Evolutionary conservation across 345 rosid species (phyloP), one percentile per base, ranked within the genome.

Genomic region (Excoecaria cochinchinensis): DNA sequence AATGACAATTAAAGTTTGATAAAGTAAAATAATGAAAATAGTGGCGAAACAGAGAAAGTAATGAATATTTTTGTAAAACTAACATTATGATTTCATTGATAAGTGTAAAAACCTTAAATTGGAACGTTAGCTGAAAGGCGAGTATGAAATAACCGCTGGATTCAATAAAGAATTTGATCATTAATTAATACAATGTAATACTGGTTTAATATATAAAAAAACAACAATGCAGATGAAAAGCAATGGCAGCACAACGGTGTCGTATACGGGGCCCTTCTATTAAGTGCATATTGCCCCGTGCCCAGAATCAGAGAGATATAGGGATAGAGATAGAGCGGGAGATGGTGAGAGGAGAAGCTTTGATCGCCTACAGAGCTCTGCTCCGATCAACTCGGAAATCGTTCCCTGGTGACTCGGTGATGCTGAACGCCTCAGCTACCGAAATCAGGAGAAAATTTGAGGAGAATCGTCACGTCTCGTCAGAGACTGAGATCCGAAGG

Each of bases 391-490:
- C 96, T 0, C 79, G 89, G 70, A 93, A 86, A 80, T 84, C 99
- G 0, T 95, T 93, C 75, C 83, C 88, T 15, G 96, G 94, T 14
- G 98, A 95, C 84, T 6, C 85, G 4, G 39, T 83, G 85, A 93
- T 93, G 98, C 81, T 91, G 36, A 85, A 84, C 22, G 95, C 85
- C 58, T 93, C 98, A 2, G 89, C 93, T 8, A 70, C 79, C 11
- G 97, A 93, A 85, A 73, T 89, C 82, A 87, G 98, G 73, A 87
- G 79, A 79, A 90, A 89, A 76, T 95, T 95, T 81, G 92, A 93
- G 47, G 95, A 88, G 80, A 91, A 89, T 77, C 97, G 97, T 69
- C 85, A 77, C 65, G 90, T 89, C 56, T 79, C 85, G 70, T 89
- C 92, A 38, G 88, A 78, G 39, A 58, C 87, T 4, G 90, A 95